Conservation (phyloP, 345 rosid species). For the Stellera chamaejasme region DNA sequence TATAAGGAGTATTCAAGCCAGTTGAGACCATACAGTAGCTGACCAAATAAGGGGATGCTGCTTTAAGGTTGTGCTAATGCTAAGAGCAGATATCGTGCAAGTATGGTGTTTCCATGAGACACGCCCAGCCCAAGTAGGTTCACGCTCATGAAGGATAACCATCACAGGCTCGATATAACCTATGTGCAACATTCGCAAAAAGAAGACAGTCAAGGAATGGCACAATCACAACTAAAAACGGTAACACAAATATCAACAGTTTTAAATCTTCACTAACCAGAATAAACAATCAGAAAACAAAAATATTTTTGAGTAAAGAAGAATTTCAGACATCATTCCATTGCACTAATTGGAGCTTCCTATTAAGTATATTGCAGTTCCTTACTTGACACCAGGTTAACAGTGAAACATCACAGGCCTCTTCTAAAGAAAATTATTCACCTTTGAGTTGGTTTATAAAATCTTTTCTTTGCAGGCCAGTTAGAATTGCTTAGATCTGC, state of each 20-base stretch:
- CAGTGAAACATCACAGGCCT: no score
- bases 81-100: constrained; percentile 90
- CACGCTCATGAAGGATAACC: constrained; percentile 92
- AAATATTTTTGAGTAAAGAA: no score
- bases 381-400: no score
- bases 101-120: constrained; percentile 92
- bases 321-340: no score
- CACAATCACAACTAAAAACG: background rate
- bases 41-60: constrained; percentile 99
- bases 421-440: no score
- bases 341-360: no score
- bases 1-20: constrained; percentile 7
- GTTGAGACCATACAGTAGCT: constrained; percentile 59
- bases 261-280: no score
- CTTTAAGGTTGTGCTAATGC: constrained; percentile 87
- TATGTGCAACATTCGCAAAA: constrained; percentile 25
- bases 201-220: constrained; percentile 12
- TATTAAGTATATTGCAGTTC: no score
- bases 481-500: no score
- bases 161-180: constrained; percentile 97
- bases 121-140: constrained; percentile 96
- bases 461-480: no score
- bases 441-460: no score
- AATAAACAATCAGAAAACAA: background rate
- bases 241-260: no score